phyloP scores from a whole-genome alignment of 1,139 yeast species.

The Geotrichum cucujoidarum region DNA sequence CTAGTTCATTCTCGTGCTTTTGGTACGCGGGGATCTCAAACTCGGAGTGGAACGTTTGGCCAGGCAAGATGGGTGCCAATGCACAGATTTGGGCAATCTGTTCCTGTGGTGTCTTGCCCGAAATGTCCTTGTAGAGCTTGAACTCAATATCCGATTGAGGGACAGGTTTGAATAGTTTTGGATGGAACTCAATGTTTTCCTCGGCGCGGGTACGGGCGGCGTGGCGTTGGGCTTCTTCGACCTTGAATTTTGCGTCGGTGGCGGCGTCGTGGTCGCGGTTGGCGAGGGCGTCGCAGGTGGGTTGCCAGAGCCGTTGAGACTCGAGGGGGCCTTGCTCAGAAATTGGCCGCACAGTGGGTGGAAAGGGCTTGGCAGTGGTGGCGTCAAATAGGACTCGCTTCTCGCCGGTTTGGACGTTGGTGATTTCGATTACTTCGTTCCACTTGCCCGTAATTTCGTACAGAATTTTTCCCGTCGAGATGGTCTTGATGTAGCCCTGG shows the following conservation, averaged over 20 bases:
- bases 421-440: constrained; percentile 80
- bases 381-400: constrained; percentile 64
- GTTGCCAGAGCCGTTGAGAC: constrained; percentile 76
- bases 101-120: constrained; percentile 43
- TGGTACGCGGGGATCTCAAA: constrained; percentile 66
- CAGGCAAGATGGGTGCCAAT: constrained; percentile 68
- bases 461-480: constrained; percentile 49
- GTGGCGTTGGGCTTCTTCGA: constrained; percentile 78
- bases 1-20: constrained; percentile 36
- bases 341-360: constrained; percentile 72
- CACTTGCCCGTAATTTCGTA: constrained; percentile 82
- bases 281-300: constrained; percentile 73
- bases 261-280: constrained; percentile 73
- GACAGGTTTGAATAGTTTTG: constrained; percentile 61
- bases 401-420: constrained; percentile 46
- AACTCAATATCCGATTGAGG: constrained; percentile 47
- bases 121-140: constrained; percentile 56
- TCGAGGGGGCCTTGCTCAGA: constrained; percentile 76
- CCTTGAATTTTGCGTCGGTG: constrained; percentile 78
- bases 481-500: constrained; percentile 61
- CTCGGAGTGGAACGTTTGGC: constrained; percentile 58
- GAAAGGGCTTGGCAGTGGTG: constrained; percentile 44
- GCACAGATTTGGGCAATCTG: constrained; percentile 54
- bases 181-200: constrained; percentile 75
- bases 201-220: constrained; percentile 68